Conservation (phyloP, 2,329 filamentous ascomycete genomes). For the Dothideomycetes sp. region DNA sequence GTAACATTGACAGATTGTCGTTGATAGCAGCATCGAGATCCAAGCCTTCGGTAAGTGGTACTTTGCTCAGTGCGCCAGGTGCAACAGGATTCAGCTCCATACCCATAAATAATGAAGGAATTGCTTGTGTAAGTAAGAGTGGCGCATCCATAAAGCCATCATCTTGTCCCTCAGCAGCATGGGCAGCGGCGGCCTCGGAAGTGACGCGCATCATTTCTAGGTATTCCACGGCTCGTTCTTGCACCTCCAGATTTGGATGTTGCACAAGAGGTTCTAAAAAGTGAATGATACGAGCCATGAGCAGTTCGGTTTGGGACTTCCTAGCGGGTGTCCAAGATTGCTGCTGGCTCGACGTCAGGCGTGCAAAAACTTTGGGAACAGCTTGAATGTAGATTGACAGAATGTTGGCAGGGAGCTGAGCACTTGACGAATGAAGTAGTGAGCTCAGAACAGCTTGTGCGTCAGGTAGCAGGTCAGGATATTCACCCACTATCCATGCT, state of each 20-base stretch:
- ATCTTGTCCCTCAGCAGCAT: conserved; percentile 47
- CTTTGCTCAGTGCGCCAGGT: conserved; percentile 69
- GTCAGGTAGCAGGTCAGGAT: conserved; percentile 59
- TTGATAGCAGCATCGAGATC: conserved; percentile 80
- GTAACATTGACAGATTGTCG: conserved; percentile 56
- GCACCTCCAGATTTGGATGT: conserved; percentile 85
- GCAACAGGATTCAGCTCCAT: conserved; percentile 91
- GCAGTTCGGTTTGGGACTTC: conserved; percentile 64
- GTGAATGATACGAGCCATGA: conserved; percentile 74
- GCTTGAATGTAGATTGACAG: conserved; percentile 78
- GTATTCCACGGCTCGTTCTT: conserved; percentile 89
- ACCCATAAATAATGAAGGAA: conserved; percentile 77
- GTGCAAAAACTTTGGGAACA: conserved; percentile 73
- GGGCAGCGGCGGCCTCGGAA: conserved; percentile 65
- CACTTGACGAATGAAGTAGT: conserved; percentile 59
- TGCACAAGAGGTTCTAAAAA: conserved; percentile 68
- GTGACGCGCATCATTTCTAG: conserved; percentile 81
- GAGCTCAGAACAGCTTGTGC: conserved; percentile 65
- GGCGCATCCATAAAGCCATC: conserved; percentile 69
- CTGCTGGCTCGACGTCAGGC: conserved; percentile 56
- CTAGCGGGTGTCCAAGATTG: conserved; percentile 62
- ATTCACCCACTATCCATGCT: conserved; percentile 85
- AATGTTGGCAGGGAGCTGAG: conserved; percentile 51
- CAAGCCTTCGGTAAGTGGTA: conserved; percentile 66
- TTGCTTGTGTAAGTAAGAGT: conserved; percentile 77